Evolutionary conservation across 495 filamentous ascomycete species (phyloP), one percentile per base, ranked within the genome.

Genomic region (Venustampulla echinocandica): DNA sequence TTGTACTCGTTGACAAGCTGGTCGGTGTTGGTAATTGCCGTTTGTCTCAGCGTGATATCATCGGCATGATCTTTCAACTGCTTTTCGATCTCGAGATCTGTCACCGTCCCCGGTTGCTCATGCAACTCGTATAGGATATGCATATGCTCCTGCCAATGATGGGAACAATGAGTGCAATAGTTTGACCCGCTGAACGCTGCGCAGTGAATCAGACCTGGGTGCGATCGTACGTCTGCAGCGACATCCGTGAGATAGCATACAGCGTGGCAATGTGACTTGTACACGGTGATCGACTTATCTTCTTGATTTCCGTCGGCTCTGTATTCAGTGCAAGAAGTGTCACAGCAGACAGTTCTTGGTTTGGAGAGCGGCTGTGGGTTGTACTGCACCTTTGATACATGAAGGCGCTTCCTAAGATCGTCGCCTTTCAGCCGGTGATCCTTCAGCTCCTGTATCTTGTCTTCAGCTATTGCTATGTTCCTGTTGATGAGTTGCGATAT

Each of bases 61-160:
- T 28, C 33, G 11, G 56, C 54, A 37, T 64, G 50, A 11, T 28
- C 36, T 15, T 44, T 36, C n/a, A 69, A 27, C 32, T 54, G 54
- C 32, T 47, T 50, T 44, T 60, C 38, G 13, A 62, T 49, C 2
- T 32, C 49, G 2, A 15, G 19, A 38, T 64, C 60, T 2, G 35
- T 61, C 17, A 59, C 55, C 2, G 32, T 55, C 9, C 37, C 46
- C 4, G 32, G 59, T 11, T 51, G 46, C 27, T 61, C 56, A 0
- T 36, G 42, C 6, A 61, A 39, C 34, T 65, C 57, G 25, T 54
- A 62, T 4, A 57, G 24, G 10, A 66, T 37, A 28, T 68, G 64
- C 34, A 64, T 37, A 46, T 69, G 66, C 18, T 53, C 28, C 38
- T 63, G 55, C 64, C 61, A 69, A 28, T 47, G 28, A 44, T 69